These are phyloP conservation scores for Eurotiales sp. DNA, from an alignment of 2,329 filamentous ascomycete species.

Conservation along the genomic window DNA sequence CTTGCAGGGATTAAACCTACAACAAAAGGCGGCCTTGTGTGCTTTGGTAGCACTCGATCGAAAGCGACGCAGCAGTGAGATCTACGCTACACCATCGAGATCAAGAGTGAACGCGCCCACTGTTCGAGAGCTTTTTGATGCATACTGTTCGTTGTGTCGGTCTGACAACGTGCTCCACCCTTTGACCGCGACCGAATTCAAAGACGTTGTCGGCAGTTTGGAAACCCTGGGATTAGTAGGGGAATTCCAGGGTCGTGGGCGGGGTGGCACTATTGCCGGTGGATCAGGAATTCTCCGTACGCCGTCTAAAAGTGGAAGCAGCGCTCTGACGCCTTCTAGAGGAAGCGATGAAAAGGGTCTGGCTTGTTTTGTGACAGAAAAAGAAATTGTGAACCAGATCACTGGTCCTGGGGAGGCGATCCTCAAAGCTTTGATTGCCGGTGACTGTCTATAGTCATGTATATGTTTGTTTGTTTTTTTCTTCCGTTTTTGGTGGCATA, in stretches of 20 bases:
- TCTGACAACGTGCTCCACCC: constrained; percentile 86
- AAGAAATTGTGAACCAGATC: constrained; percentile 70
- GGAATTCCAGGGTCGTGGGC: constrained; percentile 64
- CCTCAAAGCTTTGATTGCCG: constrained; percentile 37
- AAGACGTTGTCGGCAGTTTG: constrained; percentile 83
- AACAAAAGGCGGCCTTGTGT: constrained; percentile 94
- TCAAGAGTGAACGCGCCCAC: constrained; percentile 63
- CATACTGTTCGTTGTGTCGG: constrained; percentile 78
- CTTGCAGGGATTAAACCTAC: constrained; percentile 82
- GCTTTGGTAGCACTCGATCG: constrained; percentile 83
- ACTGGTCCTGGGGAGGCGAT: constrained; percentile 51
- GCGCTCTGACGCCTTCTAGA: constrained; percentile 49
- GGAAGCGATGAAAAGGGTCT: constrained; percentile 71
- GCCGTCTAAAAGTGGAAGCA: constrained; percentile 64
- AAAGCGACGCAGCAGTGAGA: constrained; percentile 49
- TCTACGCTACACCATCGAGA: constrained; percentile 58
- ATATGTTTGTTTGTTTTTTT: neutral
- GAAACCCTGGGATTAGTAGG: constrained; percentile 82
- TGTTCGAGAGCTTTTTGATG: constrained; percentile 76
- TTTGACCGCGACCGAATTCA: constrained; percentile 85
- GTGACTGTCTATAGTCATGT: constrained; percentile 28
- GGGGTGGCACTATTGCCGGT: constrained; percentile 57
- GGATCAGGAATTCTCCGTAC: constrained; percentile 55
- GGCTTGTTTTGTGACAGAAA: constrained; percentile 74
- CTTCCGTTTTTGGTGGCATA: neutral